Evolutionary conservation across 306 rosid genomes (phyloP), one percentile per base, ranked within the genome.

Genomic region (Rosa chinensis): DNA sequence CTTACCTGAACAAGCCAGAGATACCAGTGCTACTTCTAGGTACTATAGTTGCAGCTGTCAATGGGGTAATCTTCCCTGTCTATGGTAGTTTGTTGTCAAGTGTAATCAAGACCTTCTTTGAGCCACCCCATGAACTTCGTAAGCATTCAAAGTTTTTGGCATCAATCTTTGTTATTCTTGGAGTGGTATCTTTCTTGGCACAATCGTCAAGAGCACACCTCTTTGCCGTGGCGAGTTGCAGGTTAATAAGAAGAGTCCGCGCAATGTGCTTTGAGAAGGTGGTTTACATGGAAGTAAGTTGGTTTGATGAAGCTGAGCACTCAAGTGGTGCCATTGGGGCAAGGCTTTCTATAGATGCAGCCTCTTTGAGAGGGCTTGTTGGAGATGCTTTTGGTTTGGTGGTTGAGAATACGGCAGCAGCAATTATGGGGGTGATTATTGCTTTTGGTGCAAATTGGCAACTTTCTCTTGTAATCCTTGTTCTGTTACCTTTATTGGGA

Each of bases 291-390:
- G 97, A 93, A 87, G 83, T 91, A 73, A 83, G 89, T 72, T 91
- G 98, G 98, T 93, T 91, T 64, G 98, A 93, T 45, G 79, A 86
- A 69, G 76, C 78, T 17, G 92, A 91, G 73, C 81, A 93, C 83
- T 88, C 97, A 58, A 91, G 92, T 71, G 95, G 98, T 58, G 78
- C 90, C 62, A 88, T 93, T 9, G 97, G 95, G 21, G 92, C 95
- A 20, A 86, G 93, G 87, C 90, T 93, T 70, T 93, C 98, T 10
- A 70, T 86, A n/a, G 94, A 93, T 87, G 93, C 88, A 8, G 89
- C 92, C 55, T 83, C 90, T 1, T 64, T 93, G 53, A 78, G 94
- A 72, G 82, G 91, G 5, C 53, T 93, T 35, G 92, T 87, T 39
- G 98, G 98, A 21, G 98, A 93, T 82, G 84, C 98, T 42, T 87